A percentile compares a stretch with the other conserved stretches of the same genome.
Conservation (phyloP, 192 early-diverging fungal species). For the Backusella parvicylindrica region DNA sequence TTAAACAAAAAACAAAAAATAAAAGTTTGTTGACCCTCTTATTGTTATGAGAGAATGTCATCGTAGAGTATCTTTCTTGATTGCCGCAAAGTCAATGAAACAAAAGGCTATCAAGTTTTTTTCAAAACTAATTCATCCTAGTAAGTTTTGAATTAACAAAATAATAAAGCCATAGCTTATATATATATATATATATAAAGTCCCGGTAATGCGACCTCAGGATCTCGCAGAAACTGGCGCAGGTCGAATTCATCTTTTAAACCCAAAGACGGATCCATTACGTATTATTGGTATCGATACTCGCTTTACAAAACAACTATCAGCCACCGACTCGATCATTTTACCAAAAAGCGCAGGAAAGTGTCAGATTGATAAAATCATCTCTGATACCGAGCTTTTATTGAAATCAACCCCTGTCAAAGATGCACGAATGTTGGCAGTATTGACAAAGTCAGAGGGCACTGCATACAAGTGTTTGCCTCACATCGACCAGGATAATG, state of each 20-base stretch:
- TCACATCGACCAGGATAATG: slow-evolving; percentile 84
- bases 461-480: slow-evolving; percentile 65
- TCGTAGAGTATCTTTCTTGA: slow-evolving; percentile 75
- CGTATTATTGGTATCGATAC: slow-evolving; percentile 70
- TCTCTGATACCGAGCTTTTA: slow-evolving; percentile 78
- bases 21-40: slow-evolving; percentile 91
- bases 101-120: slow-evolving; percentile 79
- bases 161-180: too few relatives aligned
- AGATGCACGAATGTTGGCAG: slow-evolving; percentile 57
- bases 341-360: slow-evolving; percentile 58
- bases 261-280: slow-evolving; percentile 62
- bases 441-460: slow-evolving; percentile 49
- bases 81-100: slow-evolving; percentile 87
- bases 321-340: slow-evolving; percentile 56
- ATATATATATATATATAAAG: too few relatives aligned
- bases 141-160: slow-evolving; percentile 41
- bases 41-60: slow-evolving; percentile 82
- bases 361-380: slow-evolving; percentile 68
- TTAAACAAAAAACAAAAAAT: neutral
- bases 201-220: slow-evolving; percentile 92
- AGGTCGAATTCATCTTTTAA: slow-evolving; percentile 67
- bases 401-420: slow-evolving; percentile 69
- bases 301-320: slow-evolving; percentile 62
- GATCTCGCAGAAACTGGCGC: slow-evolving; percentile 75
- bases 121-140: slow-evolving; percentile 70